Base-by-base conservation (phyloP, 108 stramenopile species). In the Nitzschia sp. region DNA sequence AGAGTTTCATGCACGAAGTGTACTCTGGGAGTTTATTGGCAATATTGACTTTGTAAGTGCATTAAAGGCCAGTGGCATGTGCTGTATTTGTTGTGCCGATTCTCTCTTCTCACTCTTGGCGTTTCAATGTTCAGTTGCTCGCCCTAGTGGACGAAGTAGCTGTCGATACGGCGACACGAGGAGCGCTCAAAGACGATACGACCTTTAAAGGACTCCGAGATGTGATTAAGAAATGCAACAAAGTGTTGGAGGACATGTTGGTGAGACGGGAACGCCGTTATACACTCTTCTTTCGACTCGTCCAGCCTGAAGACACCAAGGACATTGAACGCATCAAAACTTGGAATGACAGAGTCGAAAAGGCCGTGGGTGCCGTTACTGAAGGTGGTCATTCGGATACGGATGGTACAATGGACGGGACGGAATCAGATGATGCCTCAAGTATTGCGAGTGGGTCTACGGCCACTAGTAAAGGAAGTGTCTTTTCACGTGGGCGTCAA, bases 161-260 rank as follows among this genome's bases (percentile, higher is more conserved):
- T 29, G 86, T 88, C 17, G 92, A 93, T 71, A 90, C 87, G 8
- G 87, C 87, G 49, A 93, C 92, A 15, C 83, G 92, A 21, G 92
- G 92, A 36, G 92, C 89, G 24, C 78, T 93, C 42, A 93, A 93
- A 56, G 92, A 89, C 62, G 92, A 93, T 48, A 83, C 87, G 21
- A 84, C 87, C 55, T 93, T 93, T 64, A 86, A 90, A 38, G 85
- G 85, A 31, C 57, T 93, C 24, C 83, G 92, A 19, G 92, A 93
- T 77, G 92, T 93, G 5, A 93, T 93, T 70, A 93, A 90, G 65
- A 90, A 88, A 59, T 90, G 92, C 59, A 93, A 93, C 68, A 84
- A 86, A 76, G 88, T 93, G 9, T 56, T 93, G 64, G 92, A 93
- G 55, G 77, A 76, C 25, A 90, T 93, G 92, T 61, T 93, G 17